phyloP scores from a whole-genome alignment of 345 rosid genomes.

The Ricinus communis region DNA sequence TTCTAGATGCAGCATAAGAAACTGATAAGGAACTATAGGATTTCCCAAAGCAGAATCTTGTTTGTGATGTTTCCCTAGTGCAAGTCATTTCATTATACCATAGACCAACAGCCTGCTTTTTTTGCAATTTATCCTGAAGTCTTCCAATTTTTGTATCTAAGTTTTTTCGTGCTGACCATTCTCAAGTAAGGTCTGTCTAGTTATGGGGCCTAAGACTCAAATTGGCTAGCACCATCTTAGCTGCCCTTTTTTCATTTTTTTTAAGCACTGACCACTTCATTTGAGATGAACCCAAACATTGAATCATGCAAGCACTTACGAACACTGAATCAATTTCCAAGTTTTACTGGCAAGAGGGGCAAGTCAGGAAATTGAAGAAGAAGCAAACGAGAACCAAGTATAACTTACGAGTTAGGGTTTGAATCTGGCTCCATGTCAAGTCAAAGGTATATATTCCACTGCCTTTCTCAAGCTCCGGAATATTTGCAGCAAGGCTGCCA shows the following conservation, averaged over 20 bases:
- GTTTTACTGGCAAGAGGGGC: not conserved
- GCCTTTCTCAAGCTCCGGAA: slow-evolving; percentile 41
- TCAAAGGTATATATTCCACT: slow-evolving; percentile 60
- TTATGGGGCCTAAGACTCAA: not conserved
- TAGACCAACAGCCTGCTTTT: not conserved
- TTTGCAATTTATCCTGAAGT: not conserved
- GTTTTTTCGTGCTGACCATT: not conserved
- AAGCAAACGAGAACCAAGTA: slow-evolving; percentile 17
- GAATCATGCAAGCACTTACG: not conserved
- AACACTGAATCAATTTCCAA: not conserved
- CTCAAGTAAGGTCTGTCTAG: not conserved
- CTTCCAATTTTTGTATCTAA: not conserved
- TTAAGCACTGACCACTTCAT: not conserved
- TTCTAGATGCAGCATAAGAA: not conserved
- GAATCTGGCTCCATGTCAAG: slow-evolving; percentile 70
- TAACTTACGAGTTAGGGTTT: slow-evolving; percentile 60
- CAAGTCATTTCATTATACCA: not conserved
- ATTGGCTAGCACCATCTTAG: not conserved
- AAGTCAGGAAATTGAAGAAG: not conserved
- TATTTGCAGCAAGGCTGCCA: slow-evolving; percentile 31
- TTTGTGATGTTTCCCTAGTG: too few relatives aligned
- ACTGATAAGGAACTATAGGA: not conserved
- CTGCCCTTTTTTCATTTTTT: not conserved
- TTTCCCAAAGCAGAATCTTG: not conserved
- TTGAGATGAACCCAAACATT: not conserved